These are phyloP conservation scores for Alternaria panax DNA, from an alignment of 2,329 filamentous ascomycete species.

Conservation along the genomic window DNA sequence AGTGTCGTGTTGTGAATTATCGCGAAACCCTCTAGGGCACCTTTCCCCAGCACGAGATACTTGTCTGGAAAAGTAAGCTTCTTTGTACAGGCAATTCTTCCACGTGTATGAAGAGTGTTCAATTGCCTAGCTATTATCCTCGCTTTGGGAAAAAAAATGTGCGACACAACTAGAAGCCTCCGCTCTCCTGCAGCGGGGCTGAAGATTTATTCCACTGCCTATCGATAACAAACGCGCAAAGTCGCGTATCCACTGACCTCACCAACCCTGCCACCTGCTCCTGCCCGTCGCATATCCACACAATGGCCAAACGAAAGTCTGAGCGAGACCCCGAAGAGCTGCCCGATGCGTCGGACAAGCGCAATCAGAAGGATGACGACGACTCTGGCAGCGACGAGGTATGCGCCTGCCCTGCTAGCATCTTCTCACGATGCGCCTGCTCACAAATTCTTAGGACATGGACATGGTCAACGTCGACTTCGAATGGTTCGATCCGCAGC, in stretches of 20 bases:
- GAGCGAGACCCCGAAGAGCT: conserved; percentile 45
- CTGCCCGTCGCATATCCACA: conserved; percentile 4
- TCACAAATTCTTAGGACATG: conserved; percentile 68
- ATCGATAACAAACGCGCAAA: conserved; percentile 10
- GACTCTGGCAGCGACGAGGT: conserved; percentile 51
- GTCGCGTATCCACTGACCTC: conserved; percentile 11
- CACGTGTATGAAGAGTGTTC: not conserved
- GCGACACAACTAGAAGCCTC: not conserved
- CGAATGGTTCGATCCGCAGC: conserved; percentile 96
- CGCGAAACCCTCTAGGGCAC: not conserved
- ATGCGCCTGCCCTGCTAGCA: conserved; percentile 15
- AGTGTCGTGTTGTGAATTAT: not conserved
- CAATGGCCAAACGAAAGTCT: conserved; percentile 49
- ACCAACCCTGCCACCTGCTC: not conserved
- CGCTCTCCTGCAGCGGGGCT: not conserved
- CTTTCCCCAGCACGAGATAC: not conserved
- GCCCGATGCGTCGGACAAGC: conserved; percentile 44
- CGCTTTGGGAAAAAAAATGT: not conserved
- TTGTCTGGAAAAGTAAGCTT: not conserved
- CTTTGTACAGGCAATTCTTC: not conserved
- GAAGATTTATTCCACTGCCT: conserved; percentile 15
- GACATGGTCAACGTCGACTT: conserved; percentile 96
- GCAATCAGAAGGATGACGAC: conserved; percentile 41
- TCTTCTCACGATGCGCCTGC: conserved; percentile 11
- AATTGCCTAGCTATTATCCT: not conserved